Evolutionary conservation across 2,329 filamentous ascomycete species (phyloP).

Genomic region (Macrophomina phaseolina): DNA sequence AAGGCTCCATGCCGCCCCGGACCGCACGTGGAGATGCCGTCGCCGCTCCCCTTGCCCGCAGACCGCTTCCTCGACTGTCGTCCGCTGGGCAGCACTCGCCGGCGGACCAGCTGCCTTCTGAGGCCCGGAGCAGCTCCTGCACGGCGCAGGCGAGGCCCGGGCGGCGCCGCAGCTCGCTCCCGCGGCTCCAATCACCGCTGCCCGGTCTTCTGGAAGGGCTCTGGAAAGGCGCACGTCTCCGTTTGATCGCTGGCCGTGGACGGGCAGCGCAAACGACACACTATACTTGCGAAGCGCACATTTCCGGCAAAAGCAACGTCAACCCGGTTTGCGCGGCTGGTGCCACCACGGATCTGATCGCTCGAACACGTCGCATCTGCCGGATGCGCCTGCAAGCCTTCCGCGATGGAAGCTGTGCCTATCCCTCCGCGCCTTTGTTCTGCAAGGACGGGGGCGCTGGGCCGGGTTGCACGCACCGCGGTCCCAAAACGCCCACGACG

Average conservation of each 20-base stretch:
- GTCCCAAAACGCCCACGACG: not conserved
- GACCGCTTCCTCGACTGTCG: not conserved
- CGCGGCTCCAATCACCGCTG: constrained; percentile 16
- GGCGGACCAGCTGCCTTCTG: constrained; percentile 6
- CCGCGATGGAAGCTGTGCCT: constrained; percentile 26
- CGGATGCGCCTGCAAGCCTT: constrained; percentile 27
- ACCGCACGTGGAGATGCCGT: constrained; percentile 16
- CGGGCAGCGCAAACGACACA: constrained; percentile 14
- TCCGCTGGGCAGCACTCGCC: constrained; percentile 16
- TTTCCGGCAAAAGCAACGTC: constrained; percentile 24
- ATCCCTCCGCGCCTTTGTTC: constrained; percentile 25
- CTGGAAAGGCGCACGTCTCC: constrained; percentile 34
- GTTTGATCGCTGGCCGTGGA: constrained; percentile 34
- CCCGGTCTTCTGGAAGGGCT: constrained; percentile 36
- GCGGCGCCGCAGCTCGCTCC: constrained; percentile 9
- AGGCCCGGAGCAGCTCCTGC: constrained; percentile 9
- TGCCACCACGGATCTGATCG: constrained; percentile 25
- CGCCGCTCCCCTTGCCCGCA: constrained; percentile 1
- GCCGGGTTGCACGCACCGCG: constrained; percentile 14
- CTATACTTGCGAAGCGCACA: constrained; percentile 20
- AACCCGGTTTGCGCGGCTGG: constrained; percentile 25
- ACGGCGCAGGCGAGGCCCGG: constrained; percentile 15
- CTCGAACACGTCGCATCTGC: constrained; percentile 26
- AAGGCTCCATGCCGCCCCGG: constrained; percentile 24
- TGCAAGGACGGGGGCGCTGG: constrained; percentile 25